Evolutionary conservation across 2,329 filamentous ascomycete species (phyloP), one percentile per base, ranked within the genome.

Genomic region (Hymenoscyphus salicellus): DNA sequence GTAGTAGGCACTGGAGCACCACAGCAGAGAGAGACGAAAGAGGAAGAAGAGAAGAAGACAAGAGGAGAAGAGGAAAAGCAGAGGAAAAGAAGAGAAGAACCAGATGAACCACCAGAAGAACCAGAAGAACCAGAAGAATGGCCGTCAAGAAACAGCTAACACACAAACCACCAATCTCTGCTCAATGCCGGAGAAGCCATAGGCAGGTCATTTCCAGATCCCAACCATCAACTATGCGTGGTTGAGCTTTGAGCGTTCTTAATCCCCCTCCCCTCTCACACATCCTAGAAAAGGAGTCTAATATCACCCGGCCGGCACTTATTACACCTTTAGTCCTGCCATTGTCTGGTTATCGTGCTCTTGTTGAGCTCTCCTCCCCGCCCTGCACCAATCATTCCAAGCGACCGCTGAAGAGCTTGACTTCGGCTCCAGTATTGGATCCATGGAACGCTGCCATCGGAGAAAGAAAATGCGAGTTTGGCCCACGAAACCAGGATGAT

Each of bases 221-320:
- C 46, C 11, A 38, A 38, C 14, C 46, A 52, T 23, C 43, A 49
- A 49, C 43, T 26, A 52, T 52, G 46, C 46, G 20, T 20, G 20
- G n/a, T 52, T 52, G 46, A 23, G 46, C 46, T 52, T 14, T 23
- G 46, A 52, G 46, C 46, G 8, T 52, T 14, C 46, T 17, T 17
- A 3, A 17, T 38, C 36, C 36, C 36, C 36, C 6, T 30, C n/a
- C n/a, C n/a, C 36, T 38, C 14, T 38, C 11, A 11, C 2, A 16
- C 36, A 36, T 36, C 33, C 36, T 11, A 17, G 36, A 14, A 38
- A 38, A 38, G 3, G 1, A 14, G 3, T 38, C 14, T 17, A 5
- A 38, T 23, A 52, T 26, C n/a, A 52, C 20, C 46, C 46, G 46
- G 46, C 46, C 46, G 46, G 46, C 46, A 52, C 46, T 52, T 52